A percentile compares a stretch with the other conserved stretches of the same genome.
These are phyloP conservation scores for Starmerella floris DNA, from an alignment of 805 yeast species.

Conservation along the genomic window DNA sequence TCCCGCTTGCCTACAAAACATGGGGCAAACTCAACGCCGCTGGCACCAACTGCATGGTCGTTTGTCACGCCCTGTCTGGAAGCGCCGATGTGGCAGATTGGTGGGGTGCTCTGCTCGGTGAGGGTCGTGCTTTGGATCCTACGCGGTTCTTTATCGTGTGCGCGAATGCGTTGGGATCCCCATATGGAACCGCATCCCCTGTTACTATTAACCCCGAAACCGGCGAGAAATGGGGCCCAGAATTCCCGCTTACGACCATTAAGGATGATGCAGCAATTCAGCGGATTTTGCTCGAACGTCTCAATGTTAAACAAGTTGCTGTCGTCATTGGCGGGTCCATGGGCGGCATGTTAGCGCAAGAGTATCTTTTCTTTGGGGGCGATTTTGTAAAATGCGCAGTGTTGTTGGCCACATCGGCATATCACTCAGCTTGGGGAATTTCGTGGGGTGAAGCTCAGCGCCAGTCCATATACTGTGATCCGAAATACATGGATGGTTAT, in stretches of 20 bases:
- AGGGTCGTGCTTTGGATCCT: slow-evolving; percentile 81
- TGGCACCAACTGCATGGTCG: slow-evolving; percentile 69
- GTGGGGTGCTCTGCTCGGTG: slow-evolving; percentile 96
- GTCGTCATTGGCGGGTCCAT: slow-evolving; percentile 91
- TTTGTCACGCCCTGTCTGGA: slow-evolving; percentile 92
- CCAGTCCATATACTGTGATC: slow-evolving; percentile 90
- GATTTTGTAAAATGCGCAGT: slow-evolving; percentile 58
- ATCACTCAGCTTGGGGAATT: slow-evolving; percentile 97
- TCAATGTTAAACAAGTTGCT: slow-evolving; percentile 70
- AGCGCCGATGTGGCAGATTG: slow-evolving; percentile 91
- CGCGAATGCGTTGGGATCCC: slow-evolving; percentile 86
- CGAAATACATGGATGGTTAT: slow-evolving; percentile 83
- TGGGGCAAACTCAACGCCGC: slow-evolving; percentile 76
- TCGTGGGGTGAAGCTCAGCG: slow-evolving; percentile 99
- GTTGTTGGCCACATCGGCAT: slow-evolving; percentile 84
- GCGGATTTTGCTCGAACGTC: slow-evolving; percentile 44
- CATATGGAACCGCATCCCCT: slow-evolving; percentile 92
- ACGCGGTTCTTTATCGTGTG: slow-evolving; percentile 74
- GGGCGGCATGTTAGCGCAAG: slow-evolving; percentile 96
- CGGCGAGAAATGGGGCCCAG: slow-evolving; percentile 79
- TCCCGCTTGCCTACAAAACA: slow-evolving; percentile 89
- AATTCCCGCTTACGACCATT: slow-evolving; percentile 86
- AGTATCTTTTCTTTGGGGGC: slow-evolving; percentile 61
- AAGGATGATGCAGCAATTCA: slow-evolving; percentile 83
- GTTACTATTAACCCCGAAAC: slow-evolving; percentile 67